Base-by-base conservation (phyloP, 257 asterid species). In the Primulina eburnea region DNA sequence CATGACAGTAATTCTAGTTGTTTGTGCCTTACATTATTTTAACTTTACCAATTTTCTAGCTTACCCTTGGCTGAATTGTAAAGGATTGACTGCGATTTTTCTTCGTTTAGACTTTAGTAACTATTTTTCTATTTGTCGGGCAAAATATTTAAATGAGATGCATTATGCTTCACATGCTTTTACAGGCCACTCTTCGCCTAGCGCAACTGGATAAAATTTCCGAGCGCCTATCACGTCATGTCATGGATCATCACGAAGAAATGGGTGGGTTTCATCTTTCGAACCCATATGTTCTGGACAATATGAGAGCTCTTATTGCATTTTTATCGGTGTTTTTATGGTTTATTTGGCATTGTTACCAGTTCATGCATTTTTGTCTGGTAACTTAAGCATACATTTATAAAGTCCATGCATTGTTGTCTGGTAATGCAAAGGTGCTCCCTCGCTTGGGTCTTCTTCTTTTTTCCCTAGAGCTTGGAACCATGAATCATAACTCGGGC, bases 171-270 rank as follows among this genome's bases (percentile, higher is more conserved):
- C 82, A 68, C 73, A 47, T 85, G 77, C 61, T 78, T 82, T 79
- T 78, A 71, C 78, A 94, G 99, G 99, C 99, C 64, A 72, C 95
- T 78, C 90, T 88, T 77, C 89, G 96, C 73, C 75, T 94, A 78
- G 86, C 90, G 40, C 99, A 94, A 76, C 81, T 94, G 81, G 99
- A 94, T 75, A 84, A 75, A 77, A 92, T 89, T 76, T 82, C 96
- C 50, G 98, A 94, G 82, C 82, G 91, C 77, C 84, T 94, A 81
- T 92, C 99, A 62, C 86, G 78, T 78, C 98, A 91, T 84, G 98
- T 94, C 71, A 91, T 94, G 98, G 95, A 87, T 80, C 95, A 94
- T 88, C 93, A 94, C 71, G 98, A 94, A 87, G 94, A 88, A 81
- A 94, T 94, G 99, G 99, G 99, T 90, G 75, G 75, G 95, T 74